These are phyloP conservation scores for Stereum hirsutum DNA, from an alignment of 1,284 basidiomycete species.

Conservation along the genomic window DNA sequence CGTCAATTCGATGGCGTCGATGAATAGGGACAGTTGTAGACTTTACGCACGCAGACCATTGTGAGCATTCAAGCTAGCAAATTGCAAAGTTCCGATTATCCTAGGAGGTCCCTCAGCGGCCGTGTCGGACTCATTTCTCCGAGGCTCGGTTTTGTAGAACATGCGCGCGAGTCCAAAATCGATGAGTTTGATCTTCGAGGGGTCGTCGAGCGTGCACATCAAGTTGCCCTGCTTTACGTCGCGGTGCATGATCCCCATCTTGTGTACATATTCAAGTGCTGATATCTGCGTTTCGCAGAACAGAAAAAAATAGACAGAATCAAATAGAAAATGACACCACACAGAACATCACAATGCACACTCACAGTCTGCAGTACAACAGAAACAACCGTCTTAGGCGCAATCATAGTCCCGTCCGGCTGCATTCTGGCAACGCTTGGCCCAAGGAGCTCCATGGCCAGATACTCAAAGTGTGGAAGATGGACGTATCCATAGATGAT, in stretches of 20 bases:
- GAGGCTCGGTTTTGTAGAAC: slow-evolving; percentile 1
- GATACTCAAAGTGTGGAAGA: background rate
- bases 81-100: slow-evolving; percentile 62
- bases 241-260: slow-evolving; percentile 3
- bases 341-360: background rate
- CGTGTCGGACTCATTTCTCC: slow-evolving; percentile 1
- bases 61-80: slow-evolving; percentile 67
- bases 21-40: background rate
- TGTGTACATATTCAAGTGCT: slow-evolving; percentile 5
- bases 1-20: background rate
- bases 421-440: background rate
- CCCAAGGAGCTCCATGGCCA: background rate
- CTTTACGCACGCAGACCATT: slow-evolving; percentile 25
- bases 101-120: slow-evolving; percentile 67
- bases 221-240: slow-evolving; percentile 9
- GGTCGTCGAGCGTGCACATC: background rate
- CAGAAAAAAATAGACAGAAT: background rate
- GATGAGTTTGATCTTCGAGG: slow-evolving; percentile 1
- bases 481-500: background rate
- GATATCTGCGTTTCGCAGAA: too few species aligned
- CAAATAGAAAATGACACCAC: background rate
- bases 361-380: background rate
- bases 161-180: slow-evolving; percentile 6
- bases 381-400: background rate
- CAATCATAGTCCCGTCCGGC: background rate